Evolutionary conservation across 352 stramenopile species (phyloP), one percentile per base, ranked within the genome.

Genomic region (Pythium aquatile): DNA sequence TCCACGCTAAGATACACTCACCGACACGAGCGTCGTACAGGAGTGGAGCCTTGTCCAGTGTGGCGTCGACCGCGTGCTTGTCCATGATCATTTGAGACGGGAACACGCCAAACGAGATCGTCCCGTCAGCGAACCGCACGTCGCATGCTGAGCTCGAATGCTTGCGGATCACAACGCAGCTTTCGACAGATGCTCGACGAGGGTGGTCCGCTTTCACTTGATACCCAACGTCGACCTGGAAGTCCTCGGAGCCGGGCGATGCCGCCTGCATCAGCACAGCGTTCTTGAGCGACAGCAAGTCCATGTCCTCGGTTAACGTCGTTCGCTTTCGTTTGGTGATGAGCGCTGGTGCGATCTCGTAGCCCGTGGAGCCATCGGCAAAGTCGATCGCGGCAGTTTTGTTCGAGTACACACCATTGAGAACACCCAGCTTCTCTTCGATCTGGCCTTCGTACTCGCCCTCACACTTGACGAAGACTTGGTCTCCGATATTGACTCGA

Each of bases 351-450:
- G 77, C 32, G 11, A 92, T 70, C 39, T 90, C 73, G 65, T 92
- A 92, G 1, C 83, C 83, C 5, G 83, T 90, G 4, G 81, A 90
- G 2, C 83, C 83, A 53, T 92, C 83, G 1, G 81, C 79, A 66
- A 90, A 92, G 58, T 92, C 83, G 6, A 92, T 74, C 20, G 83
- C 83, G 7, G 83, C 83, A 0, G 83, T 90, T 67, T 72, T 75
- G 49, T 90, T 90, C 16, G 81, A 90, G 60, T 88, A 92, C n/a
- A 92, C 72, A 17, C 83, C 83, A 39, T 92, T 92, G 1, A 92
- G 58, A 44, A 88, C 70, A 1, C 83, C 83, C 17, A 90, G 55
- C 47, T 90, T 92, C 28, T 90, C 78, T 61, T 90, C 81, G 3
- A 72, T 60, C 29, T 75, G 53, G 39, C 66, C 75, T 35, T 87